Evolutionary conservation across 225 moss, liverwort and hornwort genomes (phyloP).

Genomic region (Sphagnum contortum): DNA sequence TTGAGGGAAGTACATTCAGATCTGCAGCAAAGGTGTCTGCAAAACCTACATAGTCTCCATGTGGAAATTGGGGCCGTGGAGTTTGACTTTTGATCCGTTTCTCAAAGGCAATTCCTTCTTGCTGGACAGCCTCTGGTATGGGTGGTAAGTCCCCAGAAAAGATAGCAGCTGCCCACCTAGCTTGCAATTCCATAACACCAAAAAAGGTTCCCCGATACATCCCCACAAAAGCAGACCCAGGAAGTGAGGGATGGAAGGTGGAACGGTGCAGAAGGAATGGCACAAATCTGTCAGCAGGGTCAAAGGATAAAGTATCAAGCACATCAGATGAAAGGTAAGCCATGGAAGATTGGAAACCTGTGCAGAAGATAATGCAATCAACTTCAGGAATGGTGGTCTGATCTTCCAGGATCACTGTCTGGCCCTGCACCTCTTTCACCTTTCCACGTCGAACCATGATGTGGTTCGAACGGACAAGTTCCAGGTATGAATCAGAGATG

Average conservation of each 20-base stretch:
- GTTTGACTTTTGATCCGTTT: background rate
- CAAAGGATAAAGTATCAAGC: slow-evolving; percentile 6
- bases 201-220: slow-evolving; percentile 3
- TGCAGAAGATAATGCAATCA: slow-evolving; percentile 14
- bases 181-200: slow-evolving; percentile 10
- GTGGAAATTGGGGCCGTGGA: slow-evolving; percentile 13
- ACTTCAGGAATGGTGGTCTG: slow-evolving; percentile 3
- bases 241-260: slow-evolving; percentile 17
- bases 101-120: slow-evolving; percentile 7
- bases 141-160: slow-evolving; percentile 12
- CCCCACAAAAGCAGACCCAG: slow-evolving; percentile 12
- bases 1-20: slow-evolving; percentile 8
- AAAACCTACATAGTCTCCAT: slow-evolving; percentile 8
- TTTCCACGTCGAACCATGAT: slow-evolving; percentile 9
- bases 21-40: slow-evolving; percentile 7
- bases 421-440: slow-evolving; percentile 8
- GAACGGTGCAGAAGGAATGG: slow-evolving; percentile 10
- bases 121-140: slow-evolving; percentile 13
- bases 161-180: slow-evolving; percentile 19
- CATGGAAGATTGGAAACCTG: slow-evolving; percentile 11
- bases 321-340: slow-evolving; percentile 11
- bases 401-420: slow-evolving; percentile 11
- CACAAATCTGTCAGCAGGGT: slow-evolving; percentile 5
- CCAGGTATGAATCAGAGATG: slow-evolving; percentile 8
- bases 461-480: slow-evolving; percentile 5